Evolutionary conservation across 306 rosid genomes (phyloP), one percentile per base, ranked within the genome.

Genomic region (Delonix regia): DNA sequence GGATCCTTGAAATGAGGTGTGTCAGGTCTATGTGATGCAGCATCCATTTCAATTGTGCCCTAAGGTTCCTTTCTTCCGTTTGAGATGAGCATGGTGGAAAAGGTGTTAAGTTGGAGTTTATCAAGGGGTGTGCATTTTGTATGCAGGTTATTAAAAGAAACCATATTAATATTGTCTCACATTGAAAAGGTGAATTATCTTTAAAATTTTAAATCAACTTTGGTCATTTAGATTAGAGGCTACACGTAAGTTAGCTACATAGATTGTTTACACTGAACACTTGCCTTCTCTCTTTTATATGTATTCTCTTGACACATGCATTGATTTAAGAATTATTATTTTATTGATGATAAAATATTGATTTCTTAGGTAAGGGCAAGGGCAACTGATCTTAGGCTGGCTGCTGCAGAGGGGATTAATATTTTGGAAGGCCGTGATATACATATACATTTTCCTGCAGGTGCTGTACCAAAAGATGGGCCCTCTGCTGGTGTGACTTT

Each of bases 401-500:
- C 91, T 85, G 84, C 92, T 75, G 82, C 88, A 36, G 90, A 84
- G 73, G 90, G 82, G 74, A 65, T 86, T 74, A 92, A 78, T 85
- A 84, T 95, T 76, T 80, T 95, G 91, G 92, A 95, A 76, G 97
- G 90, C 52, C 95, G 96, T 39, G 99, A 95, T 74, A 56, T 95
- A 87, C 99, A 95, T 80, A 91, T 95, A 80, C 99, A 95, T 84
- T 95, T 95, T 85, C 99, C 99, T 36, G 98, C 99, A 6, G 99
- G 99, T 41, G 98, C 99, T 76, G 91, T 93, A 70, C 98, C 99
- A 22, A 95, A 95, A 85, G 99, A 95, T 86, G 99, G 99, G 75
- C 99, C 99, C 61, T 95, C 99, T 8, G 99, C 99, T 15, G 99
- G 99, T 55, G 99, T 95, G 89, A 95, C 99, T 75, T 87, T 95